phyloP scores from a whole-genome alignment of 1,284 basidiomycete genomes.

The Cutaneotrichosporon mucoides region DNA sequence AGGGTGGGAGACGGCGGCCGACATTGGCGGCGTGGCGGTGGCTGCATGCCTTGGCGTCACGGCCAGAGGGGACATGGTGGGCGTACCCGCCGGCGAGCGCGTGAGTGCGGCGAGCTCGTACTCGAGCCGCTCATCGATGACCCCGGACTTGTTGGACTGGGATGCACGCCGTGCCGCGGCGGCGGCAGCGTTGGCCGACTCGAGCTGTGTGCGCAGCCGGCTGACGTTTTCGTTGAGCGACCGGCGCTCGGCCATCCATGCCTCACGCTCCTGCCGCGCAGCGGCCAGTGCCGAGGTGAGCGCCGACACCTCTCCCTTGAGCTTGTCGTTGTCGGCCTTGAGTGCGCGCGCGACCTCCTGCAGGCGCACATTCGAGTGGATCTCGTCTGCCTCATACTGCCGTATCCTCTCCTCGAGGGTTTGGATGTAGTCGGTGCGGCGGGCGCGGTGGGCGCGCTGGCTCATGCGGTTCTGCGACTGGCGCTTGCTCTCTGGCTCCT shows the following conservation, averaged over 20 bases:
- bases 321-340: slow-evolving; percentile 71
- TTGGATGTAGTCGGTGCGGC: slow-evolving; percentile 83
- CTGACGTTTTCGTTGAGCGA: slow-evolving; percentile 7
- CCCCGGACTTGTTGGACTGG: neutral
- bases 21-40: neutral
- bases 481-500: slow-evolving; percentile 50
- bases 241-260: slow-evolving; percentile 14
- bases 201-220: slow-evolving; percentile 9
- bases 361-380: slow-evolving; percentile 79
- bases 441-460: slow-evolving; percentile 84
- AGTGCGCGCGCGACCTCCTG: slow-evolving; percentile 79
- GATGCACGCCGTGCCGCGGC: neutral
- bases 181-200: neutral
- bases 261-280: slow-evolving; percentile 57
- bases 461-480: slow-evolving; percentile 62
- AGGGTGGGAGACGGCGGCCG: too few species aligned
- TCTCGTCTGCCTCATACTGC: slow-evolving; percentile 82
- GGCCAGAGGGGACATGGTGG: slow-evolving; percentile 12
- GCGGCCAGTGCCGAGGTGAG: slow-evolving; percentile 62
- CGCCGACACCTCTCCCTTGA: slow-evolving; percentile 51
- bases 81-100: slow-evolving; percentile 9
- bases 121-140: slow-evolving; percentile 6
- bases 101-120: slow-evolving; percentile 9
- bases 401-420: slow-evolving; percentile 82
- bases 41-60: slow-evolving; percentile 7